phyloP scores from a whole-genome alignment of 129 eudicot genomes.

The Lonicera japonica region DNA sequence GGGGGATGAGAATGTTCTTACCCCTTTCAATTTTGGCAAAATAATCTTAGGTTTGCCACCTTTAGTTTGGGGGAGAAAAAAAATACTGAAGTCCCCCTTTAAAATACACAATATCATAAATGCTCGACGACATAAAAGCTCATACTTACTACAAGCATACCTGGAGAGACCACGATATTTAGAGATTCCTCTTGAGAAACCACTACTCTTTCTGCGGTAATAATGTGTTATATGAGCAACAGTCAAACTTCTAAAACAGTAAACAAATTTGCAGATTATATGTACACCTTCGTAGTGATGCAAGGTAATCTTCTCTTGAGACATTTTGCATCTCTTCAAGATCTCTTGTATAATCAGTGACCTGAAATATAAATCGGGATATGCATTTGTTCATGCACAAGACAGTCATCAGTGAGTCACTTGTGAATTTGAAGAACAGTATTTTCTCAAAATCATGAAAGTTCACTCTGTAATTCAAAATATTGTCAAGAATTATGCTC shows the following conservation, averaged over 20 bases:
- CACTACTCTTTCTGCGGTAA: constrained; percentile 94
- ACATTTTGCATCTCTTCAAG: constrained; percentile 98
- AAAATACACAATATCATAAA: background rate
- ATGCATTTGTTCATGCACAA: constrained; percentile 18
- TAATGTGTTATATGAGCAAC: constrained; percentile 14
- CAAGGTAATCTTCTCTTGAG: constrained; percentile 96
- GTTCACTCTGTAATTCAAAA: background rate
- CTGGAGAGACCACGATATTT: constrained; percentile 88
- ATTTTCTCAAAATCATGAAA: background rate
- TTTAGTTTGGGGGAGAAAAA: too few relatives aligned
- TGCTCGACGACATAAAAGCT: background rate
- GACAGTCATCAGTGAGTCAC: too few relatives aligned
- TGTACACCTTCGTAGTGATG: constrained; percentile 79
- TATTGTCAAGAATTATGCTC: background rate
- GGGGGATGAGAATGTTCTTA: too few relatives aligned
- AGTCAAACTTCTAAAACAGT: constrained; percentile 5
- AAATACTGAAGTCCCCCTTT: too few relatives aligned
- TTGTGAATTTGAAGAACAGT: background rate
- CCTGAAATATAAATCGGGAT: constrained; percentile 45
- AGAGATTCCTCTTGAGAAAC: constrained; percentile 87
- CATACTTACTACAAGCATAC: constrained; percentile 24
- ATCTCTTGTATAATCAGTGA: constrained; percentile 87
- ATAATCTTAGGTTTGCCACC: too few relatives aligned
- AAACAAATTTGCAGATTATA: constrained; percentile 1
- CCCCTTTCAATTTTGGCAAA: too few relatives aligned